Percentiles rank a stretch among this genome's conserved stretches.
Conservation (phyloP, 208 protist species). For the Leishmania tropica region DNA sequence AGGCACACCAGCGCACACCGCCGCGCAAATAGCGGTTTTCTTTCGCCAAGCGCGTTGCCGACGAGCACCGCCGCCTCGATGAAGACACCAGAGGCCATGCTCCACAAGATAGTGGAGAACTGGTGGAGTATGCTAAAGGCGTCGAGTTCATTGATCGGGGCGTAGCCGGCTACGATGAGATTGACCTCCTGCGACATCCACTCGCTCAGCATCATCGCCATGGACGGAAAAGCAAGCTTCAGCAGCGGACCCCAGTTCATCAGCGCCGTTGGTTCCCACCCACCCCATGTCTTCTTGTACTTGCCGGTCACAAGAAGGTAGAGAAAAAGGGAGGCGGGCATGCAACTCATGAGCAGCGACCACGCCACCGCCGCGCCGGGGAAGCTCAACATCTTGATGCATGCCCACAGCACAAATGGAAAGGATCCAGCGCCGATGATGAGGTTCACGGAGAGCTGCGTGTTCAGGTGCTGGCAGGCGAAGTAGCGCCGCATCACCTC, state of each 20-base stretch:
- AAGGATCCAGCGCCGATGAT: conserved; percentile 51
- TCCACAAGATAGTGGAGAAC: conserved; percentile 62
- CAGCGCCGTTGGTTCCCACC: conserved; percentile 62
- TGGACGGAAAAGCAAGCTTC: conserved; percentile 66
- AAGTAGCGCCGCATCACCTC: conserved; percentile 85
- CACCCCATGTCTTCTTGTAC: conserved; percentile 81
- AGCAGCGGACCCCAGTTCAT: conserved; percentile 66
- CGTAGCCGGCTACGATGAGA: conserved; percentile 65
- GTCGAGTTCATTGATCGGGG: conserved; percentile 54
- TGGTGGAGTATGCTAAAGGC: conserved; percentile 77
- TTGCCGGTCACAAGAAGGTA: conserved; percentile 65
- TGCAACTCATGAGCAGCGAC: conserved; percentile 62
- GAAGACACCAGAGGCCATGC: conserved; percentile 66
- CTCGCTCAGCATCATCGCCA: conserved; percentile 85
- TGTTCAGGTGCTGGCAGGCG: conserved; percentile 73
- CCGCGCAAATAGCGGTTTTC: conserved; percentile 51
- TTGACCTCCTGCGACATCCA: conserved; percentile 83
- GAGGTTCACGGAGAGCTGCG: conserved; percentile 65
- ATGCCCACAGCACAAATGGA: conserved; percentile 55
- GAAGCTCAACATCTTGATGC: conserved; percentile 56
- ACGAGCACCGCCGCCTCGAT: conserved; percentile 75
- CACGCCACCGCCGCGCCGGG: conserved; percentile 62
- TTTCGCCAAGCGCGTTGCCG: conserved; percentile 71
- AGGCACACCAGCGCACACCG: conserved; percentile 53
- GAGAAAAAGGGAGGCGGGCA: conserved; percentile 49